Percentiles rank a stretch among this genome's conserved stretches.
Evolutionary conservation across 225 moss, liverwort and hornwort genomes (phyloP).

Genomic region (Polytrichum commune): DNA sequence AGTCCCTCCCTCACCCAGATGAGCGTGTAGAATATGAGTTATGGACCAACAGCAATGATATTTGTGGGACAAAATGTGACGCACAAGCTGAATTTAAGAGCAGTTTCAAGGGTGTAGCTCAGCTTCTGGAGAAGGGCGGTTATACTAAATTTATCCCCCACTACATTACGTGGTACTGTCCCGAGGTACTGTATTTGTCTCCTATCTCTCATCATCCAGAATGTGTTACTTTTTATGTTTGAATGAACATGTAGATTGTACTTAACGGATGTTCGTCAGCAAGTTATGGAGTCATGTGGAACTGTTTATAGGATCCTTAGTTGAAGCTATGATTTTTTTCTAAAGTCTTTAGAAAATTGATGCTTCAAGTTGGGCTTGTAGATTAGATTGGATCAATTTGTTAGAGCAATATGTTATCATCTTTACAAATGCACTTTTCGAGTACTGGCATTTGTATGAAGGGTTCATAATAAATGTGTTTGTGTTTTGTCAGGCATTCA

Average conservation of each 20-base stretch:
- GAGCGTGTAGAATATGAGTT: constrained; percentile 53
- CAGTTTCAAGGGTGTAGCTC: constrained; percentile 51
- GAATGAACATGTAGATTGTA: no score
- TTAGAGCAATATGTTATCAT: no score
- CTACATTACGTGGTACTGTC: constrained; percentile 63
- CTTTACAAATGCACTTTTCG: no score
- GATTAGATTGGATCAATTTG: no score
- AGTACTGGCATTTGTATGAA: neutral
- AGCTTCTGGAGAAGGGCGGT: constrained; percentile 54
- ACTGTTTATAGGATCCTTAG: no score
- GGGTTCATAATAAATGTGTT: neutral
- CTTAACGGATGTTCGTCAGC: no score
- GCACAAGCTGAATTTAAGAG: constrained; percentile 38
- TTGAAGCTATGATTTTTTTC: neutral
- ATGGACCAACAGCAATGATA: constrained; percentile 67
- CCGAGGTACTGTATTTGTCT: constrained; percentile 11
- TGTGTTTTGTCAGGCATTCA: constrained; percentile 9
- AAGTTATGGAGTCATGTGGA: no score
- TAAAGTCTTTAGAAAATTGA: neutral
- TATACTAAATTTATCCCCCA: constrained; percentile 57
- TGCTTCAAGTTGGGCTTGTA: no score
- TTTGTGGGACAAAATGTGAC: constrained; percentile 51
- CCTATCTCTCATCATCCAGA: neutral
- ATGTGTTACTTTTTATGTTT: neutral
- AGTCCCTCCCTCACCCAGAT: constrained; percentile 34